Evolutionary conservation across 371 early-diverging fungal species (phyloP).

Genomic region (Neoconidiobolus thromboides): DNA sequence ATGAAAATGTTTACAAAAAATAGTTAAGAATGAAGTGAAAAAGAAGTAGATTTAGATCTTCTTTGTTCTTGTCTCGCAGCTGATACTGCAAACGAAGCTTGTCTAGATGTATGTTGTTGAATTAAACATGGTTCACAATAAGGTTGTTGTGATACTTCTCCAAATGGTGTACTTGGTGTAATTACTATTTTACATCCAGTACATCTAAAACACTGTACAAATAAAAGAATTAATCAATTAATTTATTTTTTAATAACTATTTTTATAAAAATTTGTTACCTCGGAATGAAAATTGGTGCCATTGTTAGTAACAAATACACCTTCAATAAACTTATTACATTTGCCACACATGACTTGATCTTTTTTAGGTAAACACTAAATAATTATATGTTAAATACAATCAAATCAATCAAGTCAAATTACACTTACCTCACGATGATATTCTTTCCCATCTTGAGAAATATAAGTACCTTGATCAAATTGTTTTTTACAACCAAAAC

Average conservation of each 20-base stretch:
- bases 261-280: conserved; percentile 4
- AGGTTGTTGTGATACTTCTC: conserved; percentile 8
- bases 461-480: conserved; percentile 7
- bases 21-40: neutral
- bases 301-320: conserved; percentile 5
- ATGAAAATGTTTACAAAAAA: too few relatives aligned
- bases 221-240: too few relatives aligned
- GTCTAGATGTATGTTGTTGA: neutral
- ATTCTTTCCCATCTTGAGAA: conserved; percentile 2
- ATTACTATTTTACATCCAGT: conserved; percentile 6
- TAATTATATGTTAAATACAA: neutral
- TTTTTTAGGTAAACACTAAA: conserved; percentile 8
- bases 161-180: conserved; percentile 8
- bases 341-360: conserved; percentile 1
- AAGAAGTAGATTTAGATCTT: neutral
- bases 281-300: conserved; percentile 10
- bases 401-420: neutral
- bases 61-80: conserved; percentile 4
- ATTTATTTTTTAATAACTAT: neutral
- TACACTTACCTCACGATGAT: conserved; percentile 5
- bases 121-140: conserved; percentile 11
- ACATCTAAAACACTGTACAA: conserved; percentile 7
- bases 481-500: conserved; percentile 2
- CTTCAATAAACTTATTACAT: conserved; percentile 2
- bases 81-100: conserved; percentile 4